Evolutionary conservation across 805 yeast species (phyloP).

Genomic region (Saccharomycopsis sp.): DNA sequence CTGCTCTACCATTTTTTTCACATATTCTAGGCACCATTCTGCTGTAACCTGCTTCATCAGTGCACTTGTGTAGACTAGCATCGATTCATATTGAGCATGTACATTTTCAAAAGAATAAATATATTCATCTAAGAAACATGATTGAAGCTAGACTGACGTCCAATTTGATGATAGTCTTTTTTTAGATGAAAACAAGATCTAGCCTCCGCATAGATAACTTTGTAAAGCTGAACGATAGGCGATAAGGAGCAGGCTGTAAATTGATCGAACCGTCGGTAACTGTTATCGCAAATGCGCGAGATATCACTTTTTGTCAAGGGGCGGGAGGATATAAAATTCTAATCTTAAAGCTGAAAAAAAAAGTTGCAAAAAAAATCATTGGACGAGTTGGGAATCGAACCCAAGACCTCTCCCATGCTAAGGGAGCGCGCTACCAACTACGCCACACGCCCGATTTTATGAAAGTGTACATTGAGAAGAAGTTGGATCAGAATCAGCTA

Average conservation of each 20-base stretch:
- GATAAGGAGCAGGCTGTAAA: neutral
- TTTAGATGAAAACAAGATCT: neutral
- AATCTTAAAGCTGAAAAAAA: neutral
- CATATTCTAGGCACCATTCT: too few species aligned
- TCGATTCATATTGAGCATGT: too few species aligned
- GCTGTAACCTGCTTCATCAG: too few species aligned
- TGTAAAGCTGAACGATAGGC: neutral
- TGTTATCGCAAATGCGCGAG: neutral
- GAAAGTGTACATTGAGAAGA: too few species aligned
- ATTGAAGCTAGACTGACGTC: too few species aligned
- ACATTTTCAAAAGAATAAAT: too few species aligned
- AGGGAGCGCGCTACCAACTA: conserved; percentile 20
- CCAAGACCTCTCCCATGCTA: conserved; percentile 4
- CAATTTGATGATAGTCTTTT: neutral
- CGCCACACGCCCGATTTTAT: conserved; percentile 19
- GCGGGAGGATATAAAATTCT: too few species aligned
- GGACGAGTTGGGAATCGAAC: conserved; percentile 4
- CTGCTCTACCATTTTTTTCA: too few species aligned
- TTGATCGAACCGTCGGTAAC: neutral
- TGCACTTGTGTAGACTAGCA: too few species aligned
- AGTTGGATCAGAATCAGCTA: too few species aligned
- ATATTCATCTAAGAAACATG: too few species aligned
- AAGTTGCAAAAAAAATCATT: neutral
- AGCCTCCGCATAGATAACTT: neutral
- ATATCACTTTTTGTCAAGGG: too few species aligned